A percentile compares a stretch with the other conserved stretches of the same genome.
Evolutionary conservation across 129 eudicot genomes (phyloP).

Genomic region (Daucus carota): DH1_v3.0 NC_030382.2:55421501-55422000

Average conservation of each 20-base stretch:
- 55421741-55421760: too few species aligned
- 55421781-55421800: conserved; percentile 11
- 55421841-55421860: conserved; percentile 47
- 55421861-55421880: conserved; percentile 58
- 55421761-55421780: background rate
- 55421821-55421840: conserved; percentile 48
- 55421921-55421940: conserved; percentile 50
- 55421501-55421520: conserved; percentile 55
- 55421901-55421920: conserved; percentile 59
- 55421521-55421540: conserved; percentile 41
- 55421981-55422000: too few species aligned
- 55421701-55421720: background rate
- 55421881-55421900: conserved; percentile 53
- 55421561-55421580: conserved; percentile 52
- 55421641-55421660: conserved; percentile 6
- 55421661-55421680: background rate
- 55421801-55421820: conserved; percentile 28
- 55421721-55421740: background rate
- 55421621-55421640: conserved; percentile 22
- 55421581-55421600: conserved; percentile 14
- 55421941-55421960: conserved; percentile 29
- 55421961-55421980: too few species aligned
- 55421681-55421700: background rate
- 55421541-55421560: conserved; percentile 22
- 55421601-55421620: conserved; percentile 16